Conservation (phyloP, 108 stramenopile genomes). For the Epipyxis sp. region DNA sequence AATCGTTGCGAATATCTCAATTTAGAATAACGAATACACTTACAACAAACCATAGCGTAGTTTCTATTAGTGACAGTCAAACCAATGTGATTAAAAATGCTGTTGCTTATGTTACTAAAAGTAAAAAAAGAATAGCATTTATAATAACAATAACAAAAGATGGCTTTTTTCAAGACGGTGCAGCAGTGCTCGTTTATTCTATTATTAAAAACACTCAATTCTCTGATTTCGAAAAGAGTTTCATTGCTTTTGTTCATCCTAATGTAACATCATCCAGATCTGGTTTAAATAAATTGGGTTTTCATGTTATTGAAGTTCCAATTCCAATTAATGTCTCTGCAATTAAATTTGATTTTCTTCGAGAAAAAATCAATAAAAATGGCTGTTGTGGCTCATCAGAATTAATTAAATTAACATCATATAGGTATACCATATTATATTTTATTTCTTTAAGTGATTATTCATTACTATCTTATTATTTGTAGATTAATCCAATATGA, state of each 20-base stretch:
- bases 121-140: conserved; percentile 1
- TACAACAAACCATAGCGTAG: too few relatives aligned
- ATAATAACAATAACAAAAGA: conserved; percentile 33
- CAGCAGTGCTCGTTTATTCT: conserved; percentile 25
- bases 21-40: too few relatives aligned
- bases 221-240: neutral
- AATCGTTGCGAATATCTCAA: too few relatives aligned
- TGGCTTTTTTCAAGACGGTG: conserved; percentile 31
- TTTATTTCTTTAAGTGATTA: too few relatives aligned
- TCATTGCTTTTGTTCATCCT: conserved; percentile 32
- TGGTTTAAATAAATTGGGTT: neutral
- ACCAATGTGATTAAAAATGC: neutral
- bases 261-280: neutral
- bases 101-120: neutral
- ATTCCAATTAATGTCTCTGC: conserved; percentile 14
- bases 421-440: too few relatives aligned
- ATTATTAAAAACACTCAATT: neutral
- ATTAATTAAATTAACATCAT: conserved; percentile 87
- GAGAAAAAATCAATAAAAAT: conserved; percentile 47
- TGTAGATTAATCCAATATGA: conserved; percentile 78
- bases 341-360: conserved; percentile 1
- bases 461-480: too few relatives aligned
- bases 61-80: too few relatives aligned
- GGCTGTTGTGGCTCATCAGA: conserved; percentile 94
- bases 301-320: conserved; percentile 26